A percentile compares a stretch with the other conserved stretches of the same genome.
Conservation (phyloP, 1,284 basidiomycete species). For the Cerioporus squamosus region DNA sequence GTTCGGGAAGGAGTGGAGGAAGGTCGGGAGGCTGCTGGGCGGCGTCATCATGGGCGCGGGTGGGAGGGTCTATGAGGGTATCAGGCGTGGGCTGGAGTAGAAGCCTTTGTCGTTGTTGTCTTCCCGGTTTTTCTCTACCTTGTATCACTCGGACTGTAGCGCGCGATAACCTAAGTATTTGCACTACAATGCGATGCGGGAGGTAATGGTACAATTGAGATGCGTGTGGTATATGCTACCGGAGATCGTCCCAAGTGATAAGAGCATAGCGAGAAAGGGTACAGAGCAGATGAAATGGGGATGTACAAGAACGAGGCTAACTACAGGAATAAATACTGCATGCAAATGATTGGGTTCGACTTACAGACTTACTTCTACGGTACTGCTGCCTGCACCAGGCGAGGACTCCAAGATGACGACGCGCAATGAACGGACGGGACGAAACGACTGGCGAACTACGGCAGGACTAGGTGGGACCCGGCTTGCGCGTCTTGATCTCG, state of each 20-base stretch:
- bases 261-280: neutral
- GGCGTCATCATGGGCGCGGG: conserved; percentile 43
- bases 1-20: conserved; percentile 38
- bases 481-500: conserved; percentile 37
- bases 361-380: conserved; percentile 6
- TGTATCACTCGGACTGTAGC: neutral
- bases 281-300: neutral
- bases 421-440: neutral
- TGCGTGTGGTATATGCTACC: conserved; percentile 2
- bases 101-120: too few species aligned
- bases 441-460: neutral
- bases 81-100: conserved; percentile 14
- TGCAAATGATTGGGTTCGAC: neutral
- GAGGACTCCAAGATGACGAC: neutral
- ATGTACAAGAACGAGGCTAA: neutral
- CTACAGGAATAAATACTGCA: conserved; percentile 21
- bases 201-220: neutral
- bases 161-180: neutral
- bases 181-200: neutral
- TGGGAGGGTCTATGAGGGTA: conserved; percentile 36
- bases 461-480: neutral
- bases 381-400: neutral
- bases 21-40: conserved; percentile 33
- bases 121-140: neutral
- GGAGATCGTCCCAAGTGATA: neutral